Evolutionary conservation across 306 rosid genomes (phyloP), one percentile per base, ranked within the genome.

Genomic region (Fagus crenata): DNA sequence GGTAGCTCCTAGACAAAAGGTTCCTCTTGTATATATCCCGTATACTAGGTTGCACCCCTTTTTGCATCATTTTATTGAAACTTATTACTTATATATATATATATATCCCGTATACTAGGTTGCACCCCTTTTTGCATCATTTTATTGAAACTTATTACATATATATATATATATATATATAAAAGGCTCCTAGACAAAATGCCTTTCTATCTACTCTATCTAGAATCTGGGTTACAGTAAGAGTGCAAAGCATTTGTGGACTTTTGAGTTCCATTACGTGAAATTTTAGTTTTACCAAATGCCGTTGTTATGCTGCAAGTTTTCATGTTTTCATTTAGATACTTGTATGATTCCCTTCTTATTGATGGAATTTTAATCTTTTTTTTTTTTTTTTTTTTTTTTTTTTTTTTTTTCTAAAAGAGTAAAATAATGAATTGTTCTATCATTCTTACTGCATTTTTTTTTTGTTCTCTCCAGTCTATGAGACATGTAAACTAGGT

Each of bases 401-500:
- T 53, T 46, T 12, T 70, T 77, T 65, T 40, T 1, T 58, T 31
- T 53, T 53, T 46, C 3, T 8, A 7, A 67, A 67, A 39, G 49
- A 67, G 18, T 13, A 67, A 40, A 17, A 40, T n/a, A 40, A n/a
- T 37, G 51, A 72, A 65, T 69, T 69, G 69, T 49, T 78, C 41
- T 36, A 1, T 76, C 11, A 28, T 18, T 87, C 72, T 67, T 49
- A 53, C 67, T 54, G 72, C 67, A 2, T 31, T 39, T 76, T 37
- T 40, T 73, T 49, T 65, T 46, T 35, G 58, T 56, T 75, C 59
- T 85, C 80, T 78, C 67, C 93, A 95, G 98, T 92, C 60, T 95
- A 95, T 71, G 98, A 95, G 89, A 95, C 93, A 49, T 95, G 98
- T 93, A 92, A 95, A 86, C 88, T 95, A 49, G 98, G 98, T 72